These are phyloP conservation scores for Knufia fluminis DNA, from an alignment of 2,329 filamentous ascomycete genomes.

Conservation along the genomic window DNA sequence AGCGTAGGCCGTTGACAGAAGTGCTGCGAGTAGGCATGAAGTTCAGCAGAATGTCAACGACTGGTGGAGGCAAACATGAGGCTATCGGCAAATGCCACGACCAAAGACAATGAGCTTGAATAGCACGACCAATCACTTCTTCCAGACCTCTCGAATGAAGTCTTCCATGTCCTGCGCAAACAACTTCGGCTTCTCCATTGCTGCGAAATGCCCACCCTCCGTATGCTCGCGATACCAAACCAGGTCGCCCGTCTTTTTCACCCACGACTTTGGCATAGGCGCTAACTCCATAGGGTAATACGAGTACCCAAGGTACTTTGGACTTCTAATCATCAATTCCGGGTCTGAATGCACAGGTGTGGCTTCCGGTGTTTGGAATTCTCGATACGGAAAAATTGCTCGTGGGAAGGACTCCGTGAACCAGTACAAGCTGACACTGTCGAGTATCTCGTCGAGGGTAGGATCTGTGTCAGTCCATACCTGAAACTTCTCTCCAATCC, in stretches of 20 bases:
- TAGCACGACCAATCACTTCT: no score
- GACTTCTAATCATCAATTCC: conserved; percentile 11
- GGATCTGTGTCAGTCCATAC: conserved; percentile 31
- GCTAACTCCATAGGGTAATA: conserved; percentile 16
- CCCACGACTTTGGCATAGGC: conserved; percentile 19
- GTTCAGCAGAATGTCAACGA: no score
- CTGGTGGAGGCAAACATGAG: no score
- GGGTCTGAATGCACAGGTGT: neutral
- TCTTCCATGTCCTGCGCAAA: conserved; percentile 37
- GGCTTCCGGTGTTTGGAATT: conserved; percentile 6
- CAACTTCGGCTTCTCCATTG: conserved; percentile 34
- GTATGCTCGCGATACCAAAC: conserved; percentile 15
- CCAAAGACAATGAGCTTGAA: no score
- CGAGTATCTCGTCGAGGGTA: conserved; percentile 27
- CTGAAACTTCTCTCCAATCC: conserved; percentile 33
- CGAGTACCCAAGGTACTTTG: conserved; percentile 14
- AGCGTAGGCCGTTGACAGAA: no score
- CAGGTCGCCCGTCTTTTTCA: conserved; percentile 17
- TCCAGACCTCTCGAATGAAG: conserved; percentile 24
- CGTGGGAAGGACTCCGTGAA: conserved; percentile 30
- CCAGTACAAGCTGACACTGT: conserved; percentile 31
- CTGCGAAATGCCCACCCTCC: conserved; percentile 47
- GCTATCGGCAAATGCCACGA: no score
- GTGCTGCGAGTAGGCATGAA: no score
- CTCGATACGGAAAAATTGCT: conserved; percentile 27